Evolutionary conservation across 2,329 filamentous ascomycete genomes (phyloP).

Genomic region (Ceratocystiopsis minuta): DNA sequence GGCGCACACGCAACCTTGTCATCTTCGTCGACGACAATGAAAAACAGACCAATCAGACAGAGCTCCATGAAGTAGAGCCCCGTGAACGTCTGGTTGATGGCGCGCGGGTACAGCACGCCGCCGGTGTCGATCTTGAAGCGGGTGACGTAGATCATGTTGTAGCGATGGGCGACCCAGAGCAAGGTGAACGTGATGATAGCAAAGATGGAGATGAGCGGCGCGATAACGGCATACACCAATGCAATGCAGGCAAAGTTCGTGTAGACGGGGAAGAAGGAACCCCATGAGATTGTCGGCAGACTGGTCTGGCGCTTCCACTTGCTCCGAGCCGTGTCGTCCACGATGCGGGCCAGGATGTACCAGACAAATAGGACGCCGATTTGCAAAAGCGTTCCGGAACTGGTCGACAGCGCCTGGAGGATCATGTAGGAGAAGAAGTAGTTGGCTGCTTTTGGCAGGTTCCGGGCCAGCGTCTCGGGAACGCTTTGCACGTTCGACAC

Average conservation of each 20-base stretch:
- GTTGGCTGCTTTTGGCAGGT: slow-evolving; percentile 73
- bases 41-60: slow-evolving; percentile 76
- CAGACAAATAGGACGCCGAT: slow-evolving; percentile 61
- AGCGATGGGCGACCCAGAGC: slow-evolving; percentile 90
- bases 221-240: slow-evolving; percentile 72
- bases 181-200: slow-evolving; percentile 81
- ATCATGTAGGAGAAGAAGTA: slow-evolving; percentile 99
- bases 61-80: slow-evolving; percentile 92
- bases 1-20: slow-evolving; percentile 42
- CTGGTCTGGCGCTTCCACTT: slow-evolving; percentile 78
- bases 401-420: slow-evolving; percentile 78
- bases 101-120: slow-evolving; percentile 75
- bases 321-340: slow-evolving; percentile 63
- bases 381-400: slow-evolving; percentile 75
- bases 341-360: slow-evolving; percentile 61
- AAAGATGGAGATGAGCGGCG: slow-evolving; percentile 82
- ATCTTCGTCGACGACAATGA: slow-evolving; percentile 46
- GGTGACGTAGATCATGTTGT: slow-evolving; percentile 89
- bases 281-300: slow-evolving; percentile 68
- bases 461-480: slow-evolving; percentile 53
- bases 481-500: slow-evolving; percentile 44
- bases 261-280: slow-evolving; percentile 86
- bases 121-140: slow-evolving; percentile 83
- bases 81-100: slow-evolving; percentile 89
- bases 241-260: slow-evolving; percentile 92